These are phyloP conservation scores for Trichoderma koningiopsis DNA, from an alignment of 2,329 filamentous ascomycete species.

Conservation along the genomic window DNA sequence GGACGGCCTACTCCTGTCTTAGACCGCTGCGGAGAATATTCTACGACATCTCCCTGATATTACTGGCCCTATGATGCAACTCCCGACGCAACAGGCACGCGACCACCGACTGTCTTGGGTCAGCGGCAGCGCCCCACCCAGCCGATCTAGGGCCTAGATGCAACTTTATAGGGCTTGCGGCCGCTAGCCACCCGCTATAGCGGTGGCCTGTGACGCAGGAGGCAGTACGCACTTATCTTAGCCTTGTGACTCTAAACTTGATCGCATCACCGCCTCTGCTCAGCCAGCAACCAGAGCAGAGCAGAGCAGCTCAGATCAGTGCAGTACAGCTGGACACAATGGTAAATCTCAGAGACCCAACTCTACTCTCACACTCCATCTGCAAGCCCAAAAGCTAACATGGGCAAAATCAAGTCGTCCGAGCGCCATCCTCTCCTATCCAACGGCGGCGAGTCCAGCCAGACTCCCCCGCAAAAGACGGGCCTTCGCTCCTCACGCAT, in stretches of 20 bases:
- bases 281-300: slow-evolving; percentile 3
- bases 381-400: background rate
- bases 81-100: slow-evolving; percentile 2
- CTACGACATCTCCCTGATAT: background rate
- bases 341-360: background rate
- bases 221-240: background rate
- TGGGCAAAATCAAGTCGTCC: slow-evolving; percentile 37
- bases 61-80: background rate
- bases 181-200: slow-evolving; percentile 22
- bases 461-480: slow-evolving; percentile 32
- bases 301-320: background rate
- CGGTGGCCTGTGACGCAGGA: slow-evolving; percentile 15
- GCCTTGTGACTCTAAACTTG: background rate
- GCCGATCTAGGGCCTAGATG: slow-evolving; percentile 21
- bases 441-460: slow-evolving; percentile 37
- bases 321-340: slow-evolving; percentile 14
- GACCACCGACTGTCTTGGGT: slow-evolving; percentile 8
- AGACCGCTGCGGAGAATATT: background rate
- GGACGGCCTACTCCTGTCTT: background rate
- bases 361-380: background rate
- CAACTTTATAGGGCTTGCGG: slow-evolving; percentile 9
- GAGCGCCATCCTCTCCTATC: slow-evolving; percentile 50
- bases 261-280: slow-evolving; percentile 6
- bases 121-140: slow-evolving; percentile 9
- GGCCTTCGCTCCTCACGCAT: slow-evolving; percentile 46